Evolutionary conservation across 306 rosid genomes (phyloP).

Genomic region (Trifolium repens): DNA sequence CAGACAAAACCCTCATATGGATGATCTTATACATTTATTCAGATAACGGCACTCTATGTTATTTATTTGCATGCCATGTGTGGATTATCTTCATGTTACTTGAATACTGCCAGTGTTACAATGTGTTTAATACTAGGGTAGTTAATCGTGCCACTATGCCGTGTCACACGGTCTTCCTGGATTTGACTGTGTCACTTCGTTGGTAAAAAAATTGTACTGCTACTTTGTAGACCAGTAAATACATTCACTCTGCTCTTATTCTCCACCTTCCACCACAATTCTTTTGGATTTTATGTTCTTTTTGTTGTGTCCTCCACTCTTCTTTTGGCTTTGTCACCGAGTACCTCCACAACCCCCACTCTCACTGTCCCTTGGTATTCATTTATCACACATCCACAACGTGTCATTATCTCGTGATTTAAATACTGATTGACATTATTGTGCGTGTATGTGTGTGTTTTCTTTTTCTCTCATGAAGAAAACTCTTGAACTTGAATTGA

Average conservation of each 20-base stretch:
- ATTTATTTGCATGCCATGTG: conserved; percentile 8
- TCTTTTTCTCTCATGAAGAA: neutral
- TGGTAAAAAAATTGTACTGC: neutral
- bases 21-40: conserved; percentile 33
- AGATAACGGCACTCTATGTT: neutral
- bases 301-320: neutral
- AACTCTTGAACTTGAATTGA: conserved; percentile 2
- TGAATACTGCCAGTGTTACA: conserved; percentile 25
- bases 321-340: neutral
- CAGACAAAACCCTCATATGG: conserved; percentile 28
- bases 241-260: neutral
- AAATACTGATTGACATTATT: neutral
- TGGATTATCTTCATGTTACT: conserved; percentile 25
- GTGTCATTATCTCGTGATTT: neutral
- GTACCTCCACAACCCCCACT: neutral
- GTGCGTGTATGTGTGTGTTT: too few species aligned
- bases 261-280: neutral
- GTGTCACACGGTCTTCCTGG: neutral
- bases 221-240: conserved; percentile 9
- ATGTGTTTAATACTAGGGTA: conserved; percentile 6
- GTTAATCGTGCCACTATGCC: neutral
- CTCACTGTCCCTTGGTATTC: neutral
- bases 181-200: neutral
- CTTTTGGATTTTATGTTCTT: neutral
- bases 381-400: neutral